Evolutionary conservation across 1,284 basidiomycete genomes (phyloP), one percentile per base, ranked within the genome.

Genomic region (Earliella scabrosa): DNA sequence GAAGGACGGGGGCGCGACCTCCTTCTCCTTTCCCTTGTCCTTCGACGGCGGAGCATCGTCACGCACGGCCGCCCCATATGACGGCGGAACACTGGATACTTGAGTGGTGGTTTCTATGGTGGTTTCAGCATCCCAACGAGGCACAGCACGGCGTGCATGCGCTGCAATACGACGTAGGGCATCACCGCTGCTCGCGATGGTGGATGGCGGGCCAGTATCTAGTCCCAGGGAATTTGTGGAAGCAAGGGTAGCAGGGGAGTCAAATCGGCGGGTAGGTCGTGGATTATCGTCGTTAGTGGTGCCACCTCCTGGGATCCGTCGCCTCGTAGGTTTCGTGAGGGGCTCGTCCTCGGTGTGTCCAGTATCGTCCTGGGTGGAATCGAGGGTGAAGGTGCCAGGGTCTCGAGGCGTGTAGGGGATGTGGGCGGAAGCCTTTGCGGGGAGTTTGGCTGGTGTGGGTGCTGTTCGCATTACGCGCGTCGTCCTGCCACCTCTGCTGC

Each of bases 71-170:
- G 79, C 74, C 46, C 75, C 74, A 66, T 84, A 83, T 24, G 83
- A 82, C 24, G 82, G 82, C 4, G 82, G 81, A 2, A 75, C 78
- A 53, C 74, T 78, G 16, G 81, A 78, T 13, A 71, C 69, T 11
- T 60, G 65, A 26, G 69, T 62, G 9, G 68, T 60, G 43, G 68
- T 69, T 18, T 73, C 75, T 29, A 77, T 75, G 23, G 77, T 75
- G 26, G 70, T 68, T 56, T 74, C 73, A 2, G 66, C 63, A 41
- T 75, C 77, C 73, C 76, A 79, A 14, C 53, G 61, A 8, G 45
- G 45, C 60, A 61, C 54, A 64, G 65, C 62, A 32, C 58, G 63
- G 59, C 51, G 59, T 41, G 59, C 56, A 41, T 50, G 65, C 2
- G 61, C 55, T 3, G 63, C 58, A 21, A 58, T 52, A 51, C 58